These are phyloP conservation scores for Lindgomyces ingoldianus DNA, from an alignment of 495 filamentous ascomycete genomes.

Conservation along the genomic window DNA sequence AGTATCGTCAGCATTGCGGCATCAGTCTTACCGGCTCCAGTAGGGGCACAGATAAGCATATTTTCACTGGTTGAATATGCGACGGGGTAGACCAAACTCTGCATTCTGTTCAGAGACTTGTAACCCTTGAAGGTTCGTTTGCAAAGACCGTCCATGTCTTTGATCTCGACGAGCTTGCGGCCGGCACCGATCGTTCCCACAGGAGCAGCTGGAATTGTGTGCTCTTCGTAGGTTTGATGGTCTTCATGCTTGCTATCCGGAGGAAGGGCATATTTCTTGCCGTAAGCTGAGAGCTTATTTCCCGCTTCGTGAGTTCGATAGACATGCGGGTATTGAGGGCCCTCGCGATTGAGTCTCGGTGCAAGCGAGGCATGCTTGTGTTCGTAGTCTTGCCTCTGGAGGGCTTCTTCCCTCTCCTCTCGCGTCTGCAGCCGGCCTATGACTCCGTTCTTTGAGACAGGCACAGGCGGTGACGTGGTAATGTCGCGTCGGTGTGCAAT, in stretches of 20 bases:
- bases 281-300: conserved; percentile 74
- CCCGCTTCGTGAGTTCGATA: conserved; percentile 80
- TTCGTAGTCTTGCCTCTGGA: conserved; percentile 71
- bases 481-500: conserved; percentile 72
- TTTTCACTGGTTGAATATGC: conserved; percentile 96
- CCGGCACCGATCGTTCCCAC: conserved; percentile 71
- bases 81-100: conserved; percentile 92
- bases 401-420: conserved; percentile 72
- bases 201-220: conserved; percentile 76
- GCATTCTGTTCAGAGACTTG: conserved; percentile 93
- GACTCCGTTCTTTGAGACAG: conserved; percentile 54
- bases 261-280: conserved; percentile 67
- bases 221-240: conserved; percentile 75
- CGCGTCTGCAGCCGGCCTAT: conserved; percentile 67
- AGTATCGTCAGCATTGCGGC: conserved; percentile 96
- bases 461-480: conserved; percentile 41
- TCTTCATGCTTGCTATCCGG: conserved; percentile 40
- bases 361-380: conserved; percentile 77
- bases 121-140: conserved; percentile 92
- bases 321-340: conserved; percentile 83
- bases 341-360: conserved; percentile 61
- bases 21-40: conserved; percentile 97
- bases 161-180: conserved; percentile 73
- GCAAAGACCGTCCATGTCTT: conserved; percentile 86
- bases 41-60: conserved; percentile 97